These are phyloP conservation scores for Aspergillus felis DNA, from an alignment of 2,329 filamentous ascomycete species.

Conservation along the genomic window DNA sequence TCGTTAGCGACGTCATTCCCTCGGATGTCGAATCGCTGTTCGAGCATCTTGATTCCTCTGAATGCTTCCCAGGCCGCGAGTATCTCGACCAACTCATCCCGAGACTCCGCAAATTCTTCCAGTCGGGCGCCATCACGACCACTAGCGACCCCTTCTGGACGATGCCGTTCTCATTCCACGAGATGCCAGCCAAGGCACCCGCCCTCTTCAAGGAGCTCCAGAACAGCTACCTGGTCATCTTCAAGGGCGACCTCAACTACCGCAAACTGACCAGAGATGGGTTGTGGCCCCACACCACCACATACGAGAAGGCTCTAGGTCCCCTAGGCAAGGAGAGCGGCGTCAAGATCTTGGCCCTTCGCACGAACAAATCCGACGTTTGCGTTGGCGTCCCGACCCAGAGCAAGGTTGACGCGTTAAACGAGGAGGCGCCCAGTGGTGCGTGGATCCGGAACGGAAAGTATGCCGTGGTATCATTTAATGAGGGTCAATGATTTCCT, in stretches of 20 bases:
- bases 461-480: conserved; percentile 12
- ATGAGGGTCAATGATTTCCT: too few relatives aligned
- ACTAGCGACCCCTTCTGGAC: conserved; percentile 18
- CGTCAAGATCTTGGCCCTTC: too few relatives aligned
- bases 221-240: conserved; percentile 17
- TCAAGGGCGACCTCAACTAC: conserved; percentile 24
- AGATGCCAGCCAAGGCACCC: conserved; percentile 9
- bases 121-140: conserved; percentile 7
- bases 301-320: conserved; percentile 18
- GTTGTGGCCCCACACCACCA: conserved; percentile 16
- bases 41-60: conserved; percentile 8
- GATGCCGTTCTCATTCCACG: conserved; percentile 11
- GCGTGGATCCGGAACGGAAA: conserved; percentile 15
- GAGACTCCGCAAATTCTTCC: conserved; percentile 8
- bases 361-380: neutral
- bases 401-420: conserved; percentile 12
- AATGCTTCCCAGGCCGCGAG: conserved; percentile 7
- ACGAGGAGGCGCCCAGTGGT: conserved; percentile 9
- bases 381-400: conserved; percentile 10
- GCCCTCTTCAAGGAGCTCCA: conserved; percentile 16
- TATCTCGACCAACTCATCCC: conserved; percentile 7
- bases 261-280: conserved; percentile 20
- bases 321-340: conserved; percentile 7
- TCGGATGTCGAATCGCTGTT: conserved; percentile 14
- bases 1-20: conserved; percentile 17